Evolutionary conservation across 352 stramenopile species (phyloP), one percentile per base, ranked within the genome.

Genomic region (Paralagenidium karlingii): DNA sequence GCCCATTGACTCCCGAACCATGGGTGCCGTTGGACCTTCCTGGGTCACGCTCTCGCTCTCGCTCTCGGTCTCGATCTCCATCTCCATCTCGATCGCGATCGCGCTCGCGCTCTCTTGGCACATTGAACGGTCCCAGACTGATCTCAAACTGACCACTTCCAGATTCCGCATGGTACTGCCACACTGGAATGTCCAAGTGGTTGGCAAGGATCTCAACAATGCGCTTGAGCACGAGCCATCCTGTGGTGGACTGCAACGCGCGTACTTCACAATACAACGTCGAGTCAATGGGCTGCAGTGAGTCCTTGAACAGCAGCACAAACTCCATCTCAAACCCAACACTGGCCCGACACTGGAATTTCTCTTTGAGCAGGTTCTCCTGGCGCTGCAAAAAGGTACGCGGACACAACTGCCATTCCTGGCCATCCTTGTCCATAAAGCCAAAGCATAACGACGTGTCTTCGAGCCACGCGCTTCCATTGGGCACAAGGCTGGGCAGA

Each of bases 261-360:
- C 34, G 32, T 29, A 52, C 41, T n/a, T 55, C 47, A 30, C 50
- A 57, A 26, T 64, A 60, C 20, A 64, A 19, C 15, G 55, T 38
- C 21, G 15, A 13, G 33, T 64, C 55, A 11, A 64, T 51, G 0
- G 54, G 49, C 26, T 10, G 15, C 0, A 41, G 10, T 12, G 34
- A 37, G 6, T 26, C 18, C 4, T 31, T 38, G n/a, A 21, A 18
- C 8, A 64, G 31, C 0, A 60, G 34, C 29, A 57, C 46, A 38
- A 64, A 60, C 33, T 64, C 55, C 16, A 64, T 18, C 27, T 64
- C 55, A 44, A 64, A 64, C 13, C 55, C 50, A 9, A 64, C 25
- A 1, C 50, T 60, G 0, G 43, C 24, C 6, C 9, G 18, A 5
- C 55, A n/a, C 0, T 19, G 18, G 31, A 46, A 39, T 18, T 40